Evolutionary conservation across 495 filamentous ascomycete genomes (phyloP).

Genomic region (Neurospora intermedia): DNA sequence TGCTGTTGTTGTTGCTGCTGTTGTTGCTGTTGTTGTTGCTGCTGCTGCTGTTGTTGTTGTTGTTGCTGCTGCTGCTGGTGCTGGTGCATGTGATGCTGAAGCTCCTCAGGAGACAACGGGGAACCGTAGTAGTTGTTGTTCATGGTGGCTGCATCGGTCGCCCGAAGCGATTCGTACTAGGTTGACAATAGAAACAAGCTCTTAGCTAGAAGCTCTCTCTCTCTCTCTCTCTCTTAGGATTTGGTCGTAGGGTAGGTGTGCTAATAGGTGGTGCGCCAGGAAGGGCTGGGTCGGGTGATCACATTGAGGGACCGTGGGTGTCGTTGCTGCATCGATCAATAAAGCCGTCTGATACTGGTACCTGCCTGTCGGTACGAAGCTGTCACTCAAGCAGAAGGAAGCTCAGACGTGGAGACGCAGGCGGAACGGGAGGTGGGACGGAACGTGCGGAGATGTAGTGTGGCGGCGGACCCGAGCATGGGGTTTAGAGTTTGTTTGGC

Average conservation of each 20-base stretch:
- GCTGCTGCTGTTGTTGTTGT: constrained; percentile 2
- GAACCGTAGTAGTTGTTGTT: constrained; percentile 25
- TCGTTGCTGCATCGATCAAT: not conserved
- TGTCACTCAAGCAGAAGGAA: not conserved
- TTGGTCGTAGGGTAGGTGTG: not conserved
- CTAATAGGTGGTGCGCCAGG: not conserved
- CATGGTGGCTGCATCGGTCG: constrained; percentile 16
- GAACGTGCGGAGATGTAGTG: not conserved
- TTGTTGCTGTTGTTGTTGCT: constrained; percentile 12
- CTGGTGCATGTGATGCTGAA: constrained; percentile 23
- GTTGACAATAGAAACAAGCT: not conserved
- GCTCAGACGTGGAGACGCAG: not conserved
- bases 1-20: constrained; percentile 1
- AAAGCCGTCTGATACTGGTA: not conserved
- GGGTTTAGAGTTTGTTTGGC: not conserved
- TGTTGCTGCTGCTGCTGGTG: constrained; percentile 11
- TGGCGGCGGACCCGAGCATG: not conserved
- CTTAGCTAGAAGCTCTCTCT: not conserved
- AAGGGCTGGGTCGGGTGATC: not conserved
- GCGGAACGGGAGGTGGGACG: not conserved
- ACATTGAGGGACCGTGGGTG: not conserved
- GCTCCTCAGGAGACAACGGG: constrained; percentile 36
- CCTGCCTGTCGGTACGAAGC: not conserved
- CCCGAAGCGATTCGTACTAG: not conserved
- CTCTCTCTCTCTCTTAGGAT: not conserved